These are phyloP conservation scores for Coemansia erecta DNA, from an alignment of 192 early-diverging fungal genomes.

Conservation along the genomic window DNA sequence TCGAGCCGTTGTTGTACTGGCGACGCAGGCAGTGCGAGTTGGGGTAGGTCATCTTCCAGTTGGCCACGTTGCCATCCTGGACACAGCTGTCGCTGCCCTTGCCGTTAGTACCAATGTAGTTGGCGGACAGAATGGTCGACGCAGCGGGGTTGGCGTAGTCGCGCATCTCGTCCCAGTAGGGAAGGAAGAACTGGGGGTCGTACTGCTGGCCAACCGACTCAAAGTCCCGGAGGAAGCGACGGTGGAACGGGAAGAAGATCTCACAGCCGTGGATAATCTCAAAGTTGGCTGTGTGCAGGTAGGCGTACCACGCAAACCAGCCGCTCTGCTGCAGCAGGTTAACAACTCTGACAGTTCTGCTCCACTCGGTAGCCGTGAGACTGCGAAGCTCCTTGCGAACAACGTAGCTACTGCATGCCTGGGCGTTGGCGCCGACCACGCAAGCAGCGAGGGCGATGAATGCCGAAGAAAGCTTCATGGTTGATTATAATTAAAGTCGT, in stretches of 20 bases:
- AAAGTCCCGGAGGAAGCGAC: conserved; percentile 49
- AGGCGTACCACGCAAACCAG: conserved; percentile 42
- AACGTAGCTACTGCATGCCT: conserved; percentile 25
- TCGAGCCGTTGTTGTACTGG: conserved; percentile 46
- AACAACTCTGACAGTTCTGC: conserved; percentile 16
- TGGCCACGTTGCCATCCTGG: conserved; percentile 20
- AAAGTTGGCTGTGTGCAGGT: conserved; percentile 38
- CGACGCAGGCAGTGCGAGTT: conserved; percentile 45
- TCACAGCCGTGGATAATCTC: conserved; percentile 42
- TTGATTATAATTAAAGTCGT: conserved; percentile 7
- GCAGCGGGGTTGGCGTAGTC: conserved; percentile 49
- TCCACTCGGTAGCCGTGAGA: conserved; percentile 36
- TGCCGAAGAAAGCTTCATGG: conserved; percentile 45
- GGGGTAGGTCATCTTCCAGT: conserved; percentile 28
- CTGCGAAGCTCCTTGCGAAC: conserved; percentile 52
- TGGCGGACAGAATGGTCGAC: conserved; percentile 32
- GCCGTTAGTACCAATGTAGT: conserved; percentile 46
- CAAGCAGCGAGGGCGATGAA: conserved; percentile 39
- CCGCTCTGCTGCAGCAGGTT: conserved; percentile 31
- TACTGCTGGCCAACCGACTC: conserved; percentile 43
- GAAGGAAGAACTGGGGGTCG: conserved; percentile 34
- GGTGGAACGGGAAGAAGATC: conserved; percentile 54
- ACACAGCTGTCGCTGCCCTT: conserved; percentile 32
- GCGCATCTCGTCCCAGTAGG: conserved; percentile 55
- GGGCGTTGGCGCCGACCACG: conserved; percentile 25